Percentiles rank a stretch among this genome's conserved stretches.
These are phyloP conservation scores for Quercus berberidifolia DNA, from an alignment of 306 rosid species.

Conservation along the genomic window DNA sequence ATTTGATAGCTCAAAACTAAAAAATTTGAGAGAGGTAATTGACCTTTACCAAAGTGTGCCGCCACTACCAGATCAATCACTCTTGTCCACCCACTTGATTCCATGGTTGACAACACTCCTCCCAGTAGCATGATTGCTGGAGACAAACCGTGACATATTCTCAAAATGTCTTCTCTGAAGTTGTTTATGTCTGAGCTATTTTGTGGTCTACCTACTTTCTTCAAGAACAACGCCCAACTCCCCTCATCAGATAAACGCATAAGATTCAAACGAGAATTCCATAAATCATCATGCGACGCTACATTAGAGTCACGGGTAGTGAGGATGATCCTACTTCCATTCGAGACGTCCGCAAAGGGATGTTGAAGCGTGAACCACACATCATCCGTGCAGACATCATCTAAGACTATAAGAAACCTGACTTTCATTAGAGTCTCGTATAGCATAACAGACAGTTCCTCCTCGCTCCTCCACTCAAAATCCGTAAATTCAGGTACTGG, in stretches of 20 bases:
- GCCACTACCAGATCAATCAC: neutral
- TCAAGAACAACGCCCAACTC: neutral
- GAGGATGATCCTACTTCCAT: neutral
- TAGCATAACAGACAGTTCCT: too few species aligned
- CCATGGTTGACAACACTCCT: neutral
- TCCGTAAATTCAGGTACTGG: accelerated
- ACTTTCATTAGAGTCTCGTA: accelerated
- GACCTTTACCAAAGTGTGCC: neutral
- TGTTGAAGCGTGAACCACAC: too few species aligned
- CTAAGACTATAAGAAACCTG: too few species aligned
- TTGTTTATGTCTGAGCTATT: neutral
- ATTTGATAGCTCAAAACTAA: neutral
- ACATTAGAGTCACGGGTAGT: neutral
- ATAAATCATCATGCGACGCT: neutral
- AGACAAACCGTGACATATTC: conserved; percentile 4
- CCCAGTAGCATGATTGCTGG: neutral
- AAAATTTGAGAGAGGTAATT: neutral
- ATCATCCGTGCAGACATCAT: too few species aligned
- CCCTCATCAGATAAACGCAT: neutral
- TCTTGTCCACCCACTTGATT: neutral
- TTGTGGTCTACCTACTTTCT: neutral
- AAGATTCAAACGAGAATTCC: neutral
- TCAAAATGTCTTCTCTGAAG: neutral
- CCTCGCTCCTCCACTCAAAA: too few species aligned
- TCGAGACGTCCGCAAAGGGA: too few species aligned